phyloP scores from a whole-genome alignment of 768 basidiomycete species.

The Kondoa subrosea region DNA sequence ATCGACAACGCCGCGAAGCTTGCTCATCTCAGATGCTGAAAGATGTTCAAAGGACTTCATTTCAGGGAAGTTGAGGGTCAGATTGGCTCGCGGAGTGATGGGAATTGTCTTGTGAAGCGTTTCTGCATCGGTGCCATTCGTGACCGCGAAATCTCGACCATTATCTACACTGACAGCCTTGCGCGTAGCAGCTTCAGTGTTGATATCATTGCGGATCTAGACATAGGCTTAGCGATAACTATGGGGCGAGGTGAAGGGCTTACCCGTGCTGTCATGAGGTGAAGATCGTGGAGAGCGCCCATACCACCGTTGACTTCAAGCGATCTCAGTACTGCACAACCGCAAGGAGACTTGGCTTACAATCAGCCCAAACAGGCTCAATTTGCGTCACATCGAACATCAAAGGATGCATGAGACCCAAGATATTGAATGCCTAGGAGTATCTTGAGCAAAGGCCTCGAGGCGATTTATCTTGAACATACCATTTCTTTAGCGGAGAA shows the following conservation, averaged over 20 bases:
- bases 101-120: slow-evolving; percentile 78
- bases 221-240: slow-evolving; percentile 22
- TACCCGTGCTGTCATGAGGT: slow-evolving; percentile 15
- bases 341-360: slow-evolving; percentile 12
- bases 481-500: slow-evolving; percentile 99
- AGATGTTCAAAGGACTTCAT: slow-evolving; percentile 40
- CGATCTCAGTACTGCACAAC: background rate
- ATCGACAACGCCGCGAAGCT: slow-evolving; percentile 75
- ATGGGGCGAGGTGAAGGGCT: background rate
- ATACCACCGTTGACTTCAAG: slow-evolving; percentile 19
- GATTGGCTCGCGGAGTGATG: slow-evolving; percentile 91
- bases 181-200: slow-evolving; percentile 77
- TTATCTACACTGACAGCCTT: slow-evolving; percentile 87
- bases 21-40: slow-evolving; percentile 46
- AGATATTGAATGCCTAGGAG: slow-evolving; percentile 99
- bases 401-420: slow-evolving; percentile 96
- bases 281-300: slow-evolving; percentile 16
- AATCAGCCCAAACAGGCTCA: slow-evolving; percentile 91
- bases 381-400: slow-evolving; percentile 99
- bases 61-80: slow-evolving; percentile 82
- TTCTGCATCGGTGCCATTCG: slow-evolving; percentile 80
- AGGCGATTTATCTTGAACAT: no score
- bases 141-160: slow-evolving; percentile 80
- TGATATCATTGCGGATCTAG: slow-evolving; percentile 63
- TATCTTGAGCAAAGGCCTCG: no score